phyloP scores from a whole-genome alignment of 306 rosid species.

The Dryas alaskensis region DNA sequence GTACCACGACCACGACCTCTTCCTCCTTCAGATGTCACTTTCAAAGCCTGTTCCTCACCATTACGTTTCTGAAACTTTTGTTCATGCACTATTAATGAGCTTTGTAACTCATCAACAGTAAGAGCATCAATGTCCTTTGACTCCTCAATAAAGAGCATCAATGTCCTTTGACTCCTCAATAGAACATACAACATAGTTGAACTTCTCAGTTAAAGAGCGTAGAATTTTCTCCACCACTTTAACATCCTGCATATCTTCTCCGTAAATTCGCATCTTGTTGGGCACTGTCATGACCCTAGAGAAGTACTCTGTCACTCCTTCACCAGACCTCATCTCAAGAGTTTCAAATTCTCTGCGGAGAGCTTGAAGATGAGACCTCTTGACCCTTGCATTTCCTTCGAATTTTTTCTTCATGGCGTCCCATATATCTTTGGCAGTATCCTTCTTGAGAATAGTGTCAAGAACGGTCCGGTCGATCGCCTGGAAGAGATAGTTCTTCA shows the following conservation, averaged over 20 bases:
- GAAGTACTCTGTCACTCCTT: slow-evolving; percentile 5
- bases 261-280: background rate
- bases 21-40: slow-evolving; percentile 10
- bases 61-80: background rate
- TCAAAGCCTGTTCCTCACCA: slow-evolving; percentile 2
- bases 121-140: no score
- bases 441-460: slow-evolving; percentile 12
- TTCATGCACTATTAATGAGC: background rate
- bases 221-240: background rate
- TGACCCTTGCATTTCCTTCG: slow-evolving; percentile 6
- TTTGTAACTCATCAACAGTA: background rate
- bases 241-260: slow-evolving; percentile 7
- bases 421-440: slow-evolving; percentile 12
- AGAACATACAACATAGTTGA: background rate
- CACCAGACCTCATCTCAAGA: background rate
- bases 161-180: no score
- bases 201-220: background rate
- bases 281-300: slow-evolving; percentile 17
- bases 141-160: no score
- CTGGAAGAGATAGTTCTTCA: slow-evolving; percentile 8
- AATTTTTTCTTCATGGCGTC: slow-evolving; percentile 2
- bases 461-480: background rate
- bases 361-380: background rate
- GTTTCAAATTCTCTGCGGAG: slow-evolving; percentile 1
- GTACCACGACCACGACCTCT: slow-evolving; percentile 17